Evolutionary conservation across 75 land plant species (phyloP), one percentile per base, ranked within the genome.

Genomic region (Ceratopteris richardii): DNA sequence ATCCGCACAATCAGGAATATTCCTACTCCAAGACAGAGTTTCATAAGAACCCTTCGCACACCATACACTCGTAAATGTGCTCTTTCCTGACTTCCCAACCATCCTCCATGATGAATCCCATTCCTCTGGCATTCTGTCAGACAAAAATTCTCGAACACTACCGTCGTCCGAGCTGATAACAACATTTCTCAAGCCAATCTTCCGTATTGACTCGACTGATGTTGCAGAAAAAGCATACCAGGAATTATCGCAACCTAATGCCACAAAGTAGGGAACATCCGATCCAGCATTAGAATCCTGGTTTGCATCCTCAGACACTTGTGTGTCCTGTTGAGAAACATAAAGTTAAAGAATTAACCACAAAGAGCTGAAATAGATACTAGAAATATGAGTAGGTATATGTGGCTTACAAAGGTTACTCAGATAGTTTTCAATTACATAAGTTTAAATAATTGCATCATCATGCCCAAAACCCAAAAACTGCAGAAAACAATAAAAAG

Each of bases 11-110:
- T 83, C 76, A 44, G 97, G 97, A 42, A 92, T 86, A 73, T 88
- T 89, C 40, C 80, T 73, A 69, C 89, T 85, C 97, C 94, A 92
- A 16, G 94, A 80, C 93, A 83, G 84, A 36, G 94, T 92, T 39
- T 88, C 89, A 29, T 82, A 70, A 24, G 89, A 77, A 70, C 94
- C 87, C 64, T 82, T 81, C 66, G 75, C 69, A 51, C 58, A 51
- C 82, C 83, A 84, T 54, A 92, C 41, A 61, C 72, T 58, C 27
- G 88, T 86, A 76, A 80, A 66, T 24, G 51, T 44, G 29, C 61
- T 51, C 10, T 54, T 43, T 25, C 83, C 86, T 57, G 89, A 77
- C 40, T 72, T 73, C 21, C 78, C 78, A 57, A 88, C 69, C 64
- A 70, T 82, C 25, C 80, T 63, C 97, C 93, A 92, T 27, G 75